Base-by-base conservation (phyloP, 2,329 filamentous ascomycete species). In the Camptophora hylomeconis region DNA sequence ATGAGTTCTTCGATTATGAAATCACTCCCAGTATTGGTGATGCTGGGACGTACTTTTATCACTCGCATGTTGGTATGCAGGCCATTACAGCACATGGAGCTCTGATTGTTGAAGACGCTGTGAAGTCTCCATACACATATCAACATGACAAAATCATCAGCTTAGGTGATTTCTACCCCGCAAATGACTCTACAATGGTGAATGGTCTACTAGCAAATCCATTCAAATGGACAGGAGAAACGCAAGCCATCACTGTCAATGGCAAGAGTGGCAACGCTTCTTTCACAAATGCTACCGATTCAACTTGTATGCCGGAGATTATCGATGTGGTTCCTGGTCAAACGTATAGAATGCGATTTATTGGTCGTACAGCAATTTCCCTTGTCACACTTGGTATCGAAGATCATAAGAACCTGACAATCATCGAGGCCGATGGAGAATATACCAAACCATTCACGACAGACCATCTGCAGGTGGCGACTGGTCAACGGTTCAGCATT, bases 1-100 rank as follows among this genome's bases (percentile, higher is more conserved):
- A 56, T 1, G 60, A 69, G 34, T 79, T 68, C 51, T 79, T 79
- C 47, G 75, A 79, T 51, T 79, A 79, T 44, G 72, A 79, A 42
- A 51, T 79, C 3, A 58, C 59, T 10, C 63, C 69, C 0, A 49
- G 64, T 3, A 23, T 46, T 2, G 65, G 62, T 5, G 63, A 70
- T 30, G 64, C 69, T 0, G 75, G 74, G 4, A 71, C 72, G 0
- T 79, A 76, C 44, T 77, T 74, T 45, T 79, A 78, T 42, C 74
- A 79, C 44, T 76, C 72, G 0, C 75, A 79, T 35, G 59, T 78
- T 10, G 72, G 63, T 0, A 68, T 77, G 32, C 73, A 79, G 44
- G 67, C 68, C 0, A 51, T 68, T 17, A 69, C 70, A 10, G 69
- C 67, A 0, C 49, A 60, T 5, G 74, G 75, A 0, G 51, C 66